Evolutionary conservation across 441 rosid genomes (phyloP), one percentile per base, ranked within the genome.

Genomic region (Flueggea neowawraea): DNA sequence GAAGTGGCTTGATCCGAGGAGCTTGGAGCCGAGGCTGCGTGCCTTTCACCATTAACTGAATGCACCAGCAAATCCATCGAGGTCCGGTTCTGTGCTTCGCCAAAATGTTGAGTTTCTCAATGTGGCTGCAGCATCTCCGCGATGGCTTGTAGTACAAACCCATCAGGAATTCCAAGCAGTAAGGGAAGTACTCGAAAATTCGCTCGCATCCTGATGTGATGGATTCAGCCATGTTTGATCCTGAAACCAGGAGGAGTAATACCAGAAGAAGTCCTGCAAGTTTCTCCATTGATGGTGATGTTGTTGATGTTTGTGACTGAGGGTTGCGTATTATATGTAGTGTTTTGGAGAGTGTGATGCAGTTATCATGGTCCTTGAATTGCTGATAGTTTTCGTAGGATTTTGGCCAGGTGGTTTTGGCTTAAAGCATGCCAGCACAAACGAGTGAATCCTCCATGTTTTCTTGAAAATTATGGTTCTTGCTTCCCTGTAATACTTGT

Each of bases 11-110:
- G 43, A 77, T 67, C 5, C 67, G 69, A 48, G 61, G 53, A 54
- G 58, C 32, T 2, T 57, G 59, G 14, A 76, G 12, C 1, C 53
- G 68, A 31, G 70, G 71, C 13, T 54, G 41, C 10, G 16, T 12
- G 3, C 63, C 51, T 7, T 3, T 67, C 54, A 77, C 82, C 82
- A 80, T 80, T 12, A 55, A 33, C 71, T 86, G 84, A 54, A 82
- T 73, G 73, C 87, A 82, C 44, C 45, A 55, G 67, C 86, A 86
- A 36, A 84, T 52, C 49, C 60, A 63, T 6, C 63, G 54, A 0
- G 84, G 73, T 47, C 73, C 80, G 31, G 60, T 12, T 57, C 52
- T 65, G 55, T 73, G 75, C 12, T 73, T 69, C 3, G 89, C 84
- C 54, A 80, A 54, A 16, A 32, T 41, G 49, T 82, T 80, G n/a